A percentile compares a stretch with the other conserved stretches of the same genome.
Evolutionary conservation across 169 alveolate genomes (phyloP).

Genomic region (Perkinsus chesapeaki): DNA sequence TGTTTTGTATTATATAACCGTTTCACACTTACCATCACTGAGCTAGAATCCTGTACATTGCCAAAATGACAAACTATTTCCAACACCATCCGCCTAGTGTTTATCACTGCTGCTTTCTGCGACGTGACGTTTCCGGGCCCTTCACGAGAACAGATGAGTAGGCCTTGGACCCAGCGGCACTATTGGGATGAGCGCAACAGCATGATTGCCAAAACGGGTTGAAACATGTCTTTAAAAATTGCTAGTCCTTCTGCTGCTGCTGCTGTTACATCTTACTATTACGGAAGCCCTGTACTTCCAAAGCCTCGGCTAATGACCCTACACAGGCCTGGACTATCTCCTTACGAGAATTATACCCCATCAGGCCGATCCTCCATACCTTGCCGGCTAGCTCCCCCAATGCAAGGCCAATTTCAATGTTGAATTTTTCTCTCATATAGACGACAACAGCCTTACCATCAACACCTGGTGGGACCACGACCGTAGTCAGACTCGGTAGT

Average conservation of each 20-base stretch:
- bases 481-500: conserved; percentile 22
- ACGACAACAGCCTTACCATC: neutral
- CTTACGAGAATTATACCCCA: conserved; percentile 23
- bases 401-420: conserved; percentile 27
- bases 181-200: no score
- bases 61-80: neutral
- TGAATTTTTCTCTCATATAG: conserved; percentile 5
- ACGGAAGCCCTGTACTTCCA: neutral
- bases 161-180: no score
- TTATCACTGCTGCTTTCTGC: neutral
- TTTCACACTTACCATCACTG: neutral
- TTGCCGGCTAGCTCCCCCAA: conserved; percentile 30
- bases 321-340: conserved; percentile 12
- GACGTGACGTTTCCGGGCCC: no score
- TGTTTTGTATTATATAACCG: neutral
- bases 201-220: neutral
- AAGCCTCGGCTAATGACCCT: conserved; percentile 3
- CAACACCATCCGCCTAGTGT: neutral
- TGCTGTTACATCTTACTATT: neutral
- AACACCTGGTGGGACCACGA: conserved; percentile 15
- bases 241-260: no score
- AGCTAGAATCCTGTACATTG: neutral
- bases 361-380: conserved; percentile 30
- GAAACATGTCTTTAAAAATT: neutral
- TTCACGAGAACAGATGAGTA: no score